A percentile compares a stretch with the other conserved stretches of the same genome.
Evolutionary conservation across 1,284 basidiomycete genomes (phyloP).

Genomic region (Trametes hirsuta): DNA sequence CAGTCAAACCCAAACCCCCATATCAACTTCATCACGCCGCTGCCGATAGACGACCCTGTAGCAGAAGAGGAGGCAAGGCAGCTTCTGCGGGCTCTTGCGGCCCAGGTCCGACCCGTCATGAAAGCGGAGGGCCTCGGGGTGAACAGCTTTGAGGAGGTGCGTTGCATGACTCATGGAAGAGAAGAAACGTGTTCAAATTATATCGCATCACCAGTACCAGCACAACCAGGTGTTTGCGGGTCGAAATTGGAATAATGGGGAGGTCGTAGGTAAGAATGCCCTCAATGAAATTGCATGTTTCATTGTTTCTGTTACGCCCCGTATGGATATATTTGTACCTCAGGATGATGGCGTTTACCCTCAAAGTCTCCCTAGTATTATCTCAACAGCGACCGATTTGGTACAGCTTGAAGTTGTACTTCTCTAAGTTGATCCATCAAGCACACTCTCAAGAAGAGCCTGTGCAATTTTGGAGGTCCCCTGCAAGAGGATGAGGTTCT

Average conservation of each 20-base stretch:
- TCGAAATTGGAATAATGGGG: constrained; percentile 81
- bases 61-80: constrained; percentile 64
- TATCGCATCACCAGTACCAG: constrained; percentile 55
- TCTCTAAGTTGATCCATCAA: no score
- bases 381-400: no score
- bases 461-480: no score
- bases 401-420: no score
- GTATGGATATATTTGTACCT: no score
- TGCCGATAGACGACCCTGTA: constrained; percentile 46
- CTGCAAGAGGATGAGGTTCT: no score
- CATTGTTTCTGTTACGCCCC: not conserved
- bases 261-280: constrained; percentile 62
- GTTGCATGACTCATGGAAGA: constrained; percentile 16
- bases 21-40: constrained; percentile 73
- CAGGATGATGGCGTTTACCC: no score
- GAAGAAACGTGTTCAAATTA: not conserved
- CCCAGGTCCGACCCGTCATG: constrained; percentile 82
- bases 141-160: constrained; percentile 80
- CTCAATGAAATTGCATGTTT: not conserved
- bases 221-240: constrained; percentile 77
- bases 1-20: constrained; percentile 74
- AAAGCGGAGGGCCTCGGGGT: constrained; percentile 73
- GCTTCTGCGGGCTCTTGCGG: constrained; percentile 73
- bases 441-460: no score
- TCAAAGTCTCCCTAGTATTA: no score